Base-by-base conservation (phyloP, 2,329 filamentous ascomycete species). In the Akanthomyces lecanii region DNA sequence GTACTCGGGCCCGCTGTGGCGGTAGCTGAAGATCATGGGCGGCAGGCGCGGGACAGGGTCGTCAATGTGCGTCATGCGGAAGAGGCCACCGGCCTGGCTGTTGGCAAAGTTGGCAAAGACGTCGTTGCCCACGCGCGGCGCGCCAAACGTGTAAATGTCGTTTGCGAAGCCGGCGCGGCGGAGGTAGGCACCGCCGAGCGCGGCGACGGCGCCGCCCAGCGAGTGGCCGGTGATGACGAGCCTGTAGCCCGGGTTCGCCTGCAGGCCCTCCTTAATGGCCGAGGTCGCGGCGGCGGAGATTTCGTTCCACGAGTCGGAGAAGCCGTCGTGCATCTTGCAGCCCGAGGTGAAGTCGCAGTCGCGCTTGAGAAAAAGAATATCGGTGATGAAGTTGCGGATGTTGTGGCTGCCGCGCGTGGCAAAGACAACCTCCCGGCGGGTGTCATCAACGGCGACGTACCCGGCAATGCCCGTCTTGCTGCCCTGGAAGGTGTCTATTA, bases 1-100 rank as follows among this genome's bases (percentile, higher is more conserved):
- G 75, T 86, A 90, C 78, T 92, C 89, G 1, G 89, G 87, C 18
- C 79, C 83, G n/a, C 85, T 82, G 73, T 91, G 89, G 45, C 81
- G 76, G 76, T 86, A 92, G 40, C 83, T 82, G 58, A 88, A 72
- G 52, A 82, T 59, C 63, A 85, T 74, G 12, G 87, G 83, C 1
- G 89, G 89, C 44, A 92, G 78, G 50, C 85, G 82, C 0, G 89
- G 87, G 1, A 92, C 83, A 0, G 87, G 85, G 71, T 92, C 90
- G 67, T 82, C 77, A 48, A 74, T 75, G 74, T 92, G 88, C 1
- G 89, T 91, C 58, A 90, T 78, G 66, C 89, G 85, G 76, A 80
- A 88, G 66, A 84, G 82, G 62, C 71, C 71, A 61, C 83, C 83
- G 1, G 75, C 64, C 67, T 88, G 84, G 54, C 68, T 67, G 8